Percentiles rank a stretch among this genome's conserved stretches.
These are phyloP conservation scores for Colletotrichum theobromicola DNA, from an alignment of 2,329 filamentous ascomycete species.

Conservation along the genomic window DNA sequence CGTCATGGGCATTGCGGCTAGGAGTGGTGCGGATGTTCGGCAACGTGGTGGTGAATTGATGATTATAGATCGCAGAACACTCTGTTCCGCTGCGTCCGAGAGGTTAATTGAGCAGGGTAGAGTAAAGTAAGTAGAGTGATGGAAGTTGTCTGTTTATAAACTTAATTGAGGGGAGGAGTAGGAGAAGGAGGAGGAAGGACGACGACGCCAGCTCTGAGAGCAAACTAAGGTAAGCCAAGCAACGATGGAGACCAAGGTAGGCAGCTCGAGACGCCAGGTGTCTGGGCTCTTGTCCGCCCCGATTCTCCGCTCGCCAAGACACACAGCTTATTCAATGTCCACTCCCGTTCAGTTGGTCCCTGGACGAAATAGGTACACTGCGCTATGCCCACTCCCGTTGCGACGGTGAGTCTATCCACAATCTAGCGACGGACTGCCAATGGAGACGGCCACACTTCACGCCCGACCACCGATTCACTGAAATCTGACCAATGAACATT, in stretches of 20 bases:
- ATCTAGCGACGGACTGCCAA: background rate
- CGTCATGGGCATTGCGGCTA: constrained; percentile 44
- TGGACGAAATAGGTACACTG: background rate
- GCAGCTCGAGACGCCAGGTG: constrained; percentile 4
- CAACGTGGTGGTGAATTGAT: background rate
- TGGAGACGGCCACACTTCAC: background rate
- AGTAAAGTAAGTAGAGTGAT: background rate
- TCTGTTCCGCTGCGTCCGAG: background rate
- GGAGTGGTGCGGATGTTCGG: background rate
- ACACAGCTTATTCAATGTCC: background rate
- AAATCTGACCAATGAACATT: background rate
- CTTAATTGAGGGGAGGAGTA: background rate
- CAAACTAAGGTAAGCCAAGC: background rate
- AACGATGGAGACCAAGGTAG: background rate
- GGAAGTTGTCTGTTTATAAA: background rate
- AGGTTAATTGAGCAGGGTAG: background rate
- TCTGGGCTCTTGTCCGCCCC: background rate
- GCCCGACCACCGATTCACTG: background rate
- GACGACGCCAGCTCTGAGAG: too few relatives aligned
- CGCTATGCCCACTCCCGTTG: background rate
- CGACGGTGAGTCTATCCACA: background rate
- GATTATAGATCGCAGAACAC: background rate
- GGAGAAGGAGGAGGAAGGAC: background rate
- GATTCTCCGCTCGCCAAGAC: background rate
- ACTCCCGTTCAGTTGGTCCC: background rate